phyloP scores from a whole-genome alignment of 2,329 filamentous ascomycete species.

The Chaetothyriales sp. region DNA sequence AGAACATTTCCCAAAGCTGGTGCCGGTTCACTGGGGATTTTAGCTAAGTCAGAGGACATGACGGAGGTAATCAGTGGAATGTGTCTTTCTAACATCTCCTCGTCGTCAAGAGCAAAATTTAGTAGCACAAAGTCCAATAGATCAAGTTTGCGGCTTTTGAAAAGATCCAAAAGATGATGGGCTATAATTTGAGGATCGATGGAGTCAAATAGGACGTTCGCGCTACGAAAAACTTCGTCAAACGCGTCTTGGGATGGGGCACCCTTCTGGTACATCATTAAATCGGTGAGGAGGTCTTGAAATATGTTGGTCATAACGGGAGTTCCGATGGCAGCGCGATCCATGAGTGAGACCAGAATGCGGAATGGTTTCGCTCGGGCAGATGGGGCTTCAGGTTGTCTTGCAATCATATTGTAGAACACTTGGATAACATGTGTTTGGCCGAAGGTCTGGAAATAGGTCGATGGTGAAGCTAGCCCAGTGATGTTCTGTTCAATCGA shows the following conservation, averaged over 20 bases:
- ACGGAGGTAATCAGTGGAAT: conserved; percentile 10
- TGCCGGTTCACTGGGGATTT: not conserved
- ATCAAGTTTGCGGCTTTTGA: conserved; percentile 45
- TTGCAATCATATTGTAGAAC: conserved; percentile 61
- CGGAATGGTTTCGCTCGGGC: conserved; percentile 76
- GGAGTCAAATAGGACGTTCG: conserved; percentile 91
- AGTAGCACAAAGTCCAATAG: conserved; percentile 69
- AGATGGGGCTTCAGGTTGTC: conserved; percentile 38
- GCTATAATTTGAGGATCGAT: conserved; percentile 92
- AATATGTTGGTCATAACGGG: conserved; percentile 81
- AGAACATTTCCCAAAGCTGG: not conserved
- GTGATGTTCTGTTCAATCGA: conserved; percentile 23
- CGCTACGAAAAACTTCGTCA: conserved; percentile 77
- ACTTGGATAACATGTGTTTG: conserved; percentile 60
- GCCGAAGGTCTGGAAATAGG: conserved; percentile 71
- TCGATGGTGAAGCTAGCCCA: conserved; percentile 30
- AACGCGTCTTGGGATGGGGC: conserved; percentile 58
- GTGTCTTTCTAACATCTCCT: conserved; percentile 57
- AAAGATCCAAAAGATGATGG: conserved; percentile 54
- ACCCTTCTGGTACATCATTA: conserved; percentile 56
- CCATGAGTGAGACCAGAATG: conserved; percentile 90
- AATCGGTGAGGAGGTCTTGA: conserved; percentile 67
- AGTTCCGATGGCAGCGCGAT: conserved; percentile 92
- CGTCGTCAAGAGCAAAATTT: conserved; percentile 84
- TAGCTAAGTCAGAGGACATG: conserved; percentile 6